phyloP scores from a whole-genome alignment of 2,329 filamentous ascomycete species.

The Daldinia sp. region DNA sequence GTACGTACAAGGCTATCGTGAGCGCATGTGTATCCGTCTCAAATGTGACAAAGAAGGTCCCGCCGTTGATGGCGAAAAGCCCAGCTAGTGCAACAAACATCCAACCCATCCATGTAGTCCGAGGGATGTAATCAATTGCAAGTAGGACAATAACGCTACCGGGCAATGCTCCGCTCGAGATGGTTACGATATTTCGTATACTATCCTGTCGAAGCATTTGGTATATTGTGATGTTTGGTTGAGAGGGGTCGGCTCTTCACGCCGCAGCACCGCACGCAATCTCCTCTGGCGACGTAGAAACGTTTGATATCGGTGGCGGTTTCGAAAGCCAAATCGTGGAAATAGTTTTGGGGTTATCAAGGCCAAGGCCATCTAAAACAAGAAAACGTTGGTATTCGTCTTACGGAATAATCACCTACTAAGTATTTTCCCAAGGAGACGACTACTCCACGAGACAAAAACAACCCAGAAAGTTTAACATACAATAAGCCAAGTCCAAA shows the following conservation, averaged over 20 bases:
- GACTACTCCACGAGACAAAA: no score
- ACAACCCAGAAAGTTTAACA: neutral
- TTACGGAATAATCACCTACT: no score
- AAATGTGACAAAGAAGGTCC: conserved; percentile 39
- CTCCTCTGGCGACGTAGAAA: neutral
- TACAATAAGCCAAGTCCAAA: conserved; percentile 23
- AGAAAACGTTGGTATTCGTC: neutral
- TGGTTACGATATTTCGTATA: conserved; percentile 37
- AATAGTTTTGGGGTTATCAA: conserved; percentile 46
- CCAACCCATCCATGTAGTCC: conserved; percentile 42
- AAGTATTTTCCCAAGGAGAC: no score
- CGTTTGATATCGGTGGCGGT: neutral
- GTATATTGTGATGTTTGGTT: conserved; percentile 32
- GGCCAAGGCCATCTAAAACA: conserved; percentile 51
- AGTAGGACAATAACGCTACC: conserved; percentile 38
- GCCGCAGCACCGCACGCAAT: conserved; percentile 3
- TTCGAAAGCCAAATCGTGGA: conserved; percentile 36
- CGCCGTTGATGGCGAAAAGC: conserved; percentile 40
- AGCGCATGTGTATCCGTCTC: conserved; percentile 36
- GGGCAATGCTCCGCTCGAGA: conserved; percentile 36
- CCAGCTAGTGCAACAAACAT: conserved; percentile 39
- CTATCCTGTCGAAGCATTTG: conserved; percentile 34
- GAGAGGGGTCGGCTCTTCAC: conserved; percentile 30
- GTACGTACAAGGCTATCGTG: conserved; percentile 60
- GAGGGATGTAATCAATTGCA: conserved; percentile 40